phyloP scores from a whole-genome alignment of 805 yeast genomes.

The Wickerhamomyces strasburgensis region DNA sequence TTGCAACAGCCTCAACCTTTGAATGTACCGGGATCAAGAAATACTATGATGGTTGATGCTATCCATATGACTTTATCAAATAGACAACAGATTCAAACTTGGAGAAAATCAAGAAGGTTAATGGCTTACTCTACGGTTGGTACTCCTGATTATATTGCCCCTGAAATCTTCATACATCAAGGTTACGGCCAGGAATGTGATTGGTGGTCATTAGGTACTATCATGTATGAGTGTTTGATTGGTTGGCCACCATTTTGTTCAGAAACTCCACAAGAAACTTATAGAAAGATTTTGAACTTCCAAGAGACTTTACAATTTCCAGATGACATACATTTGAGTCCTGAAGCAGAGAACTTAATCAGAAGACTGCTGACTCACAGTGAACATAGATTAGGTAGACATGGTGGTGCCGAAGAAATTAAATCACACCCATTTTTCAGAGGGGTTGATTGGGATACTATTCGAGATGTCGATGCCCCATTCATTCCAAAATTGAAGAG shows the following conservation, averaged over 20 bases:
- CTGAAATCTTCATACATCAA: conserved; percentile 85
- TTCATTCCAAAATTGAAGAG: conserved; percentile 91
- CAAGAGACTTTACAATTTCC: conserved; percentile 74
- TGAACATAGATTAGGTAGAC: conserved; percentile 69
- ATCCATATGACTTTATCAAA: conserved; percentile 94
- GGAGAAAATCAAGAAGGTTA: conserved; percentile 70
- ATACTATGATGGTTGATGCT: conserved; percentile 87
- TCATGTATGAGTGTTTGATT: conserved; percentile 91
- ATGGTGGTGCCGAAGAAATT: conserved; percentile 59
- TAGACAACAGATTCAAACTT: conserved; percentile 75
- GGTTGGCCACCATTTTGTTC: conserved; percentile 99
- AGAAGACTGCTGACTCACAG: conserved; percentile 86
- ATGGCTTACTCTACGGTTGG: conserved; percentile 98
- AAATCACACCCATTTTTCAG: conserved; percentile 72
- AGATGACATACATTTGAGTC: conserved; percentile 85
- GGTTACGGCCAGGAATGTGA: conserved; percentile 94
- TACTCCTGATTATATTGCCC: conserved; percentile 98
- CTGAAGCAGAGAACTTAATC: conserved; percentile 85
- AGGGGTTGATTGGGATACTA: conserved; percentile 75
- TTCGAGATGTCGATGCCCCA: conserved; percentile 80
- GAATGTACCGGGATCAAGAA: conserved; percentile 42
- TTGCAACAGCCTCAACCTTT: conserved; percentile 33
- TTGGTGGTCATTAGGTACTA: conserved; percentile 98
- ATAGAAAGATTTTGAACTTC: conserved; percentile 90
- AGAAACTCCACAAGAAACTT: conserved; percentile 88